Evolutionary conservation across 805 yeast genomes (phyloP).

Genomic region (Cyberlindnera americana): DNA sequence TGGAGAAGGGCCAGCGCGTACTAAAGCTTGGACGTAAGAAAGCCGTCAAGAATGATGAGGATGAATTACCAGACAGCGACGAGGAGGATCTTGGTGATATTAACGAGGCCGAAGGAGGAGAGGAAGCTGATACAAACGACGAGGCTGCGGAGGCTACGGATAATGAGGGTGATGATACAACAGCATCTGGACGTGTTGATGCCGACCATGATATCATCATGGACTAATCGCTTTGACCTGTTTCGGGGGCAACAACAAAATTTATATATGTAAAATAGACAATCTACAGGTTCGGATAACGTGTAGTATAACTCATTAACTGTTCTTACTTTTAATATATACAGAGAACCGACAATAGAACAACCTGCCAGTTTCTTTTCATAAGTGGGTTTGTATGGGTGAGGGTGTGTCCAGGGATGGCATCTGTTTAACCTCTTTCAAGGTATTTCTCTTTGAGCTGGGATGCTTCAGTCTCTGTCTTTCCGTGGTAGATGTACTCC

Average conservation of each 20-base stretch:
- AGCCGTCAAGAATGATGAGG: conserved; percentile 15
- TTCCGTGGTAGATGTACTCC: conserved; percentile 75
- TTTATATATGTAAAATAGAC: background rate
- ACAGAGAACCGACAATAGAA: background rate
- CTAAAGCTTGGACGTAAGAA: conserved; percentile 28
- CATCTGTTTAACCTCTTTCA: conserved; percentile 34
- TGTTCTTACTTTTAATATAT: conserved; percentile 1
- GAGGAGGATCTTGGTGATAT: conserved; percentile 23
- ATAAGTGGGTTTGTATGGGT: no score
- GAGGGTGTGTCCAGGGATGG: no score
- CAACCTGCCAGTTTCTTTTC: background rate
- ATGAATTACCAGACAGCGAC: conserved; percentile 26
- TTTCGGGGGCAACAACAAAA: no score
- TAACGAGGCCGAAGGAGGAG: conserved; percentile 10
- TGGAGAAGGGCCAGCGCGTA: conserved; percentile 42
- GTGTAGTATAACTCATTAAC: background rate
- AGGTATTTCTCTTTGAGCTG: conserved; percentile 23
- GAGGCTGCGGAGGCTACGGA: conserved; percentile 12
- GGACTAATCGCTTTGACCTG: conserved; percentile 7
- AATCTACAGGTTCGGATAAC: background rate
- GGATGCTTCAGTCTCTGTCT: conserved; percentile 37
- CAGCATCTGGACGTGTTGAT: conserved; percentile 13
- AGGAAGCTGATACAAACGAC: conserved; percentile 15
- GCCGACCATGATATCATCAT: conserved; percentile 26
- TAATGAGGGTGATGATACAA: conserved; percentile 11